Conservation (phyloP, 2,329 filamentous ascomycete species). For the Botrytis aclada region DNA sequence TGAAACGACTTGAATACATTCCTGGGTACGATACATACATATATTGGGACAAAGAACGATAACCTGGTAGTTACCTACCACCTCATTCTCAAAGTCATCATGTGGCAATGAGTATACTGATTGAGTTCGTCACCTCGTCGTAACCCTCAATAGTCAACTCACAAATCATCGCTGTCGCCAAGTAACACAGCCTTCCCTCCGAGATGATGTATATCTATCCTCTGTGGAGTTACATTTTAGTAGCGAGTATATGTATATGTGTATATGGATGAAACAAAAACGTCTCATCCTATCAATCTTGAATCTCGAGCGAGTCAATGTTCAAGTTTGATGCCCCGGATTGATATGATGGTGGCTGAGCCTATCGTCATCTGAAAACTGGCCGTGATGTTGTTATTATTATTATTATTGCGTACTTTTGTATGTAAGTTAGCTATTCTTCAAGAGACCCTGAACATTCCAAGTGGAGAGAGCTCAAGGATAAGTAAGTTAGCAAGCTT, state of each 20-base stretch:
- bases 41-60: neutral
- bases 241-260: neutral
- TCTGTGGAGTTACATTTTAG: neutral
- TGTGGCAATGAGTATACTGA: neutral
- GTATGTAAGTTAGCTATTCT: neutral
- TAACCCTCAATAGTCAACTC: neutral
- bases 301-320: neutral
- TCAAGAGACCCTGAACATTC: neutral
- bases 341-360: neutral
- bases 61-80: neutral
- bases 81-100: neutral
- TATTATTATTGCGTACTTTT: neutral
- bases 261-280: neutral
- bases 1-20: neutral
- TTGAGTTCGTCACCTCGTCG: slow-evolving; percentile 7
- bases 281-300: neutral
- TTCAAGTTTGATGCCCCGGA: neutral
- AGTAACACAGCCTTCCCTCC: slow-evolving; percentile 15
- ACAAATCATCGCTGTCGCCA: slow-evolving; percentile 11
- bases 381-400: neutral
- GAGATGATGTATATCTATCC: neutral
- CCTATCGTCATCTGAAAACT: neutral
- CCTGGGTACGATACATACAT: neutral
- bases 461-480: slow-evolving; percentile 2
- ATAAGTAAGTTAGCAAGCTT: neutral